Evolutionary conservation across 768 basidiomycete genomes (phyloP), one percentile per base, ranked within the genome.

Genomic region (Phallus indusiatus): DNA sequence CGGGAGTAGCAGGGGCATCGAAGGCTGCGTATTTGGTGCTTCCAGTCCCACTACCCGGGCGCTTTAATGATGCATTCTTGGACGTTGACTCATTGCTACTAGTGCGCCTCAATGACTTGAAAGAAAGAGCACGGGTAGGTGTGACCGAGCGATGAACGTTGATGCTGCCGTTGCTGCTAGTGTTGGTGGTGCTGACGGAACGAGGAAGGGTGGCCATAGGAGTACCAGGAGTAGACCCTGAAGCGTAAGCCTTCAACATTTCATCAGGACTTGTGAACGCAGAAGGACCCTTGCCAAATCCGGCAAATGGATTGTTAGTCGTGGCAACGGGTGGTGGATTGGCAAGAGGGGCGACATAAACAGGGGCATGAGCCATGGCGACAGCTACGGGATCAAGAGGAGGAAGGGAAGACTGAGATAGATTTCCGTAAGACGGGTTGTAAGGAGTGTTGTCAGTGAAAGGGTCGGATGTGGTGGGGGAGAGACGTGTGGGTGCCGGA

Each of bases 241-340:
- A 78, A 5, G 86, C 86, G 61, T 88, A 89, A 1, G 84, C 85
- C 37, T 84, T 81, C 49, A 90, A 74, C 83, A 90, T 86, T 22
- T 81, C 88, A 66, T 90, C 88, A 2, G 88, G 88, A 1, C 77
- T 76, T 78, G 80, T 79, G 52, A 71, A 63, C 35, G 64, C 73
- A 1, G 70, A 74, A 22, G 76, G 74, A 35, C 56, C 55, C 33
- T 36, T 55, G 14, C 51, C 42, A 37, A 61, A 59, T 1, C 62
- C 47, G 10, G 56, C 42, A 24, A 60, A 58, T n/a, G 60, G 55
- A 48, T 53, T 59, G 37, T 21, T 59, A 5, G 58, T 47, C 17
- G 50, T 54, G 28, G 56, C 51, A 20, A 60, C 61, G 42, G 59
- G 53, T 21, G 52, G 37, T n/a, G 46, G 16, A 35, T 57, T 47